phyloP scores from a whole-genome alignment of 768 basidiomycete genomes.

The Suillus decipiens region DNA sequence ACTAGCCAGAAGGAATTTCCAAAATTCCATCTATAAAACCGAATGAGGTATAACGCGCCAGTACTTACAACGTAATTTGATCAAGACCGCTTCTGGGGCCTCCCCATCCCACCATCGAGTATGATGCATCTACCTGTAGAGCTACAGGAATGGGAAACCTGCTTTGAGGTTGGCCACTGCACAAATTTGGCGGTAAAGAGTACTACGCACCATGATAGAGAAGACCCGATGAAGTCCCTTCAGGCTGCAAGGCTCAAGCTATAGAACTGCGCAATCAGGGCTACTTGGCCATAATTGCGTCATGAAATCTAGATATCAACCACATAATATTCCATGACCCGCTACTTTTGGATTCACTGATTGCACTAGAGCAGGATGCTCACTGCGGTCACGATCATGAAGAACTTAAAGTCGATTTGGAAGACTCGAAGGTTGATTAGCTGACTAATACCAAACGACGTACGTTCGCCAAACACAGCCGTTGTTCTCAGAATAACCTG shows the following conservation, averaged over 20 bases:
- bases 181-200: not conserved
- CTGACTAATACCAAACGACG: not conserved
- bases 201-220: not conserved
- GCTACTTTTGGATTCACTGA: no score
- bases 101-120: not conserved
- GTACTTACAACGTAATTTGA: no score
- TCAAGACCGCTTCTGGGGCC: no score
- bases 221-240: not conserved
- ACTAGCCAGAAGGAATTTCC: no score
- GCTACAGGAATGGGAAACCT: not conserved
- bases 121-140: not conserved
- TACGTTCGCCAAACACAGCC: slow-evolving; percentile 3
- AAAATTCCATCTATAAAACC: no score
- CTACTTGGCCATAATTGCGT: not conserved
- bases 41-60: no score
- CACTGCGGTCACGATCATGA: no score
- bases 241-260: not conserved
- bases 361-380: no score
- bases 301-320: no score
- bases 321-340: no score
- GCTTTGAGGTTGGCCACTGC: not conserved
- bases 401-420: no score
- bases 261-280: not conserved
- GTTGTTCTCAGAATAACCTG: not conserved
- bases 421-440: not conserved